Percentiles rank a stretch among this genome's conserved stretches.
phyloP scores from a whole-genome alignment of 2,329 filamentous ascomycete genomes.

The Colletotrichum graminicola region DNA sequence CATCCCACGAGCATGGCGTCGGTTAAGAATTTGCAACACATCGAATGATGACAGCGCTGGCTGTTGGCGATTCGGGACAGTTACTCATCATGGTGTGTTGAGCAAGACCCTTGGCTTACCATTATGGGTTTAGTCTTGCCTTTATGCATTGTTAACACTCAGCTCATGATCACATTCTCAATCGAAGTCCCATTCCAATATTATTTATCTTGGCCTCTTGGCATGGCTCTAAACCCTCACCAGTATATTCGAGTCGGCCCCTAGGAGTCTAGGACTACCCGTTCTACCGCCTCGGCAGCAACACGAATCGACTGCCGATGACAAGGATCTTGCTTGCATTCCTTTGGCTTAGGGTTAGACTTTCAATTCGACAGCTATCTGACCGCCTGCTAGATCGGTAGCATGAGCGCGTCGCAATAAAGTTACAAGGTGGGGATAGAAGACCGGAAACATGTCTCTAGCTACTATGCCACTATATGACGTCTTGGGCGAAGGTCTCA shows the following conservation, averaged over 20 bases:
- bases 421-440: too few species aligned
- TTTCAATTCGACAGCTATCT: background rate
- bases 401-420: too few species aligned
- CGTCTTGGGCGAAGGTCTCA: background rate
- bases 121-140: background rate
- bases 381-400: background rate
- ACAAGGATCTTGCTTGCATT: background rate
- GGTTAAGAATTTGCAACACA: background rate
- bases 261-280: too few species aligned
- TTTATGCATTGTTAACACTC: background rate
- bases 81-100: background rate
- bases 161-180: background rate
- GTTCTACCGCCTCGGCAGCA: background rate
- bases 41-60: background rate
- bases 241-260: background rate
- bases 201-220: rapidly evolving
- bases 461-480: background rate
- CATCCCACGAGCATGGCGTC: background rate
- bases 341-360: background rate
- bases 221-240: background rate
- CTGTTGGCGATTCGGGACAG: background rate
- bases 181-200: background rate
- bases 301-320: background rate
- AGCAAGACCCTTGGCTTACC: background rate
- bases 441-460: too few species aligned